Percentiles rank a stretch among this genome's conserved stretches.
These are phyloP conservation scores for Tolypocladium tropicale DNA, from an alignment of 2,329 filamentous ascomycete species.

Conservation along the genomic window DNA sequence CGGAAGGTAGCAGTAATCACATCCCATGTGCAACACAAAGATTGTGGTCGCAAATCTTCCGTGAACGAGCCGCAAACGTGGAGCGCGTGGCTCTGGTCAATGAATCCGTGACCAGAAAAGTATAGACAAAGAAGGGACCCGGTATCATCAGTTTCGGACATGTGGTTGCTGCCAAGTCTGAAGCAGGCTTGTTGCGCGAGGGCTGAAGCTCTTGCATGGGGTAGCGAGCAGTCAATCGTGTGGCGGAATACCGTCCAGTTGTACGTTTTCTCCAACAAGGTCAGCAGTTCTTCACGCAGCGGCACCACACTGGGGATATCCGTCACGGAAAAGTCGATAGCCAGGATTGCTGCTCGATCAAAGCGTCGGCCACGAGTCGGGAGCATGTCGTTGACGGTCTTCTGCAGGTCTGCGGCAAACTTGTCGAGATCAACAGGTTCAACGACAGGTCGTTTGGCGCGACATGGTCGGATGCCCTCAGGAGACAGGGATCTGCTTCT, in stretches of 20 bases:
- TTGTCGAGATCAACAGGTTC: not conserved
- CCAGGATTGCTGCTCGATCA: not conserved
- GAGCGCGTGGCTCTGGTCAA: not conserved
- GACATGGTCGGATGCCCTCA: not conserved
- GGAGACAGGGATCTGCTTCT: no score
- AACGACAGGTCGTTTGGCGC: not conserved
- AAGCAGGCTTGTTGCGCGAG: not conserved
- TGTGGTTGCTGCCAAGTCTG: no score
- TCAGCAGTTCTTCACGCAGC: not conserved
- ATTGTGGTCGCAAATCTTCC: no score
- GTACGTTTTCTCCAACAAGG: not conserved
- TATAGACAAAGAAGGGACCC: not conserved
- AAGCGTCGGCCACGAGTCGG: not conserved
- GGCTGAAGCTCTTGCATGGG: not conserved
- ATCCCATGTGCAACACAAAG: no score
- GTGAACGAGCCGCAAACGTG: not conserved
- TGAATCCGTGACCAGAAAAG: not conserved
- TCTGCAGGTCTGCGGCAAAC: not conserved
- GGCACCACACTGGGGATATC: not conserved
- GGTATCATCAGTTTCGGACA: no score
- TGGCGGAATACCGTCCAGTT: not conserved
- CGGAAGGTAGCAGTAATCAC: not conserved
- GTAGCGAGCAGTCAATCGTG: not conserved
- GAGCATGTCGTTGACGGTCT: not conserved
- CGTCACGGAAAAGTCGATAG: not conserved